These are phyloP conservation scores for Fusarium beomiforme DNA, from an alignment of 2,329 filamentous ascomycete genomes.

Conservation along the genomic window DNA sequence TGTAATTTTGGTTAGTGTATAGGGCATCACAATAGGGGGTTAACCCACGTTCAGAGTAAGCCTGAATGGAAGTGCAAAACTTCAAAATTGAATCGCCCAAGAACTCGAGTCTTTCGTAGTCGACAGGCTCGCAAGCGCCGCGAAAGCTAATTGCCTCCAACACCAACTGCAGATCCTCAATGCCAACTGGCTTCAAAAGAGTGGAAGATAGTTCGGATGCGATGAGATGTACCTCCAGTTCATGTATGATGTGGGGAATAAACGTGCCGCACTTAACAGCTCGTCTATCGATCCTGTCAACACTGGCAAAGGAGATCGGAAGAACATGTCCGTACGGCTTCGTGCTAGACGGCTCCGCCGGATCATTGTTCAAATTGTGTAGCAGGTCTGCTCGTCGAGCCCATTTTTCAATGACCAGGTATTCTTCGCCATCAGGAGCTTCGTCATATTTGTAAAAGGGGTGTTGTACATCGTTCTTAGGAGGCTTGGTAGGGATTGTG, in stretches of 20 bases:
- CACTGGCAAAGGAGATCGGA: conserved; percentile 57
- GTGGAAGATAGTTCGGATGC: conserved; percentile 64
- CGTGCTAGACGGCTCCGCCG: conserved; percentile 41
- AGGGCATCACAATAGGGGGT: too few species aligned
- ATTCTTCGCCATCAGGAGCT: conserved; percentile 56
- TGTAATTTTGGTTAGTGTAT: conserved; percentile 39
- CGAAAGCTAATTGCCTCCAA: conserved; percentile 77
- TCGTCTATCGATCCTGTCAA: conserved; percentile 58
- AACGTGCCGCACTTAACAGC: conserved; percentile 66
- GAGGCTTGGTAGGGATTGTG: conserved; percentile 57
- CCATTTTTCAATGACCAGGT: conserved; percentile 60
- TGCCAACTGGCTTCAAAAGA: conserved; percentile 53
- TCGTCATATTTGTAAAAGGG: conserved; percentile 50
- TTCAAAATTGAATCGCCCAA: conserved; percentile 88
- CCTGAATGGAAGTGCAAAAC: conserved; percentile 72
- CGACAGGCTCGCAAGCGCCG: conserved; percentile 64
- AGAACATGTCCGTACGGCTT: conserved; percentile 59
- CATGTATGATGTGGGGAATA: conserved; percentile 77
- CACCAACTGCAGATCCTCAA: conserved; percentile 66
- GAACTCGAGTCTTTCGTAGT: conserved; percentile 90
- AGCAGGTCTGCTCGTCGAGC: conserved; percentile 69
- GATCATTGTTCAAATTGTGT: conserved; percentile 48
- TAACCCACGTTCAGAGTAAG: conserved; percentile 62
- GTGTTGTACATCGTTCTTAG: conserved; percentile 50
- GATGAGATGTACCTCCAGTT: conserved; percentile 72